Percentiles rank a stretch among this genome's conserved stretches.
phyloP scores from a whole-genome alignment of 2,329 filamentous ascomycete species.

The Paracoccidioides brasiliensis region DNA sequence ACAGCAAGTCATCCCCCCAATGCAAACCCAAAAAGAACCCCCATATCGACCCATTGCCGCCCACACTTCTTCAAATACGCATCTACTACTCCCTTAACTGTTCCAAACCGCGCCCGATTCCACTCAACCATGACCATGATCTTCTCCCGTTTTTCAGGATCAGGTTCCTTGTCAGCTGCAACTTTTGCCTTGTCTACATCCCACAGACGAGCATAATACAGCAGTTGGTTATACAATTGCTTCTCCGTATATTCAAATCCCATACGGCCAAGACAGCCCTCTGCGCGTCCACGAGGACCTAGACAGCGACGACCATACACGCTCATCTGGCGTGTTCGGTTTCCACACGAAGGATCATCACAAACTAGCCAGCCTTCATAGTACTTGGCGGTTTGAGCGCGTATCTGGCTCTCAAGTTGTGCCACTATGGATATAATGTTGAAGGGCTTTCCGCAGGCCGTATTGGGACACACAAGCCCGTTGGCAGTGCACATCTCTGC shows the following conservation, averaged over 20 bases:
- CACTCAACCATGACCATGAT: slow-evolving; percentile 62
- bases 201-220: slow-evolving; percentile 76
- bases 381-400: slow-evolving; percentile 65
- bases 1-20: slow-evolving; percentile 16
- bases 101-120: slow-evolving; percentile 67
- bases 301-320: slow-evolving; percentile 87
- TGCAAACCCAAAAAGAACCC: slow-evolving; percentile 60
- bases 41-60: slow-evolving; percentile 88
- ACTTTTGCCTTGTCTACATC: slow-evolving; percentile 71
- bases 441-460: slow-evolving; percentile 51
- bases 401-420: slow-evolving; percentile 75
- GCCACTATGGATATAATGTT: slow-evolving; percentile 63
- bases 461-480: slow-evolving; percentile 58
- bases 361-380: slow-evolving; percentile 89
- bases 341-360: slow-evolving; percentile 75
- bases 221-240: slow-evolving; percentile 83
- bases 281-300: slow-evolving; percentile 70
- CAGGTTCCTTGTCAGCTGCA: slow-evolving; percentile 37
- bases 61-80: slow-evolving; percentile 81
- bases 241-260: slow-evolving; percentile 77
- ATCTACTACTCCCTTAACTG: slow-evolving; percentile 64
- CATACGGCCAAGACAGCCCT: slow-evolving; percentile 79
- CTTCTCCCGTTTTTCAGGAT: slow-evolving; percentile 47
- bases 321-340: slow-evolving; percentile 78
- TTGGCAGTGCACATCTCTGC: slow-evolving; percentile 52